A percentile compares a stretch with the other conserved stretches of the same genome.
These are phyloP conservation scores for Trichoderma gracile DNA, from an alignment of 2,329 filamentous ascomycete genomes.

Conservation along the genomic window DNA sequence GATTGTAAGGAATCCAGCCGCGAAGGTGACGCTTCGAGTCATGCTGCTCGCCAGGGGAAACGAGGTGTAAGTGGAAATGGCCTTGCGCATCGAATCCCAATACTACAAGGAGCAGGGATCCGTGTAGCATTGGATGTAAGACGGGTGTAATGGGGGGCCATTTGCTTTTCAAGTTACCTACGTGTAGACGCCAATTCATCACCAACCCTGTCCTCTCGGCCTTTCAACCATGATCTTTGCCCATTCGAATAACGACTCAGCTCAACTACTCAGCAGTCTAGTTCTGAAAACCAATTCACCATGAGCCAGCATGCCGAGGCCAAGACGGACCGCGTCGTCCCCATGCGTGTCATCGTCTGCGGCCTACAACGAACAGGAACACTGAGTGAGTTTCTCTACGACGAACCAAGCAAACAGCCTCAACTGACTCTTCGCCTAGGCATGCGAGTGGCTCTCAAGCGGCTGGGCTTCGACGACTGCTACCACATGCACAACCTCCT, in stretches of 20 bases:
- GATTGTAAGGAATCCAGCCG: not conserved
- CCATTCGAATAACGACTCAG: no score
- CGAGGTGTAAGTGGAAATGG: not conserved
- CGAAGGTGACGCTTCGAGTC: not conserved
- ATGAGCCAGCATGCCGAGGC: not conserved
- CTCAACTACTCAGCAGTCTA: not conserved
- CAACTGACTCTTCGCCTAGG: conserved; percentile 30
- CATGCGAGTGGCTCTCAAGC: conserved; percentile 38
- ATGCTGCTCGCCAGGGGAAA: not conserved
- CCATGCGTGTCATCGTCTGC: conserved; percentile 45
- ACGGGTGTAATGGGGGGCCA: not conserved
- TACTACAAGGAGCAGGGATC: not conserved
- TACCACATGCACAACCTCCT: conserved; percentile 42
- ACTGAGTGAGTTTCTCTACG: conserved; percentile 35
- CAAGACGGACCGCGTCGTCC: conserved; percentile 37
- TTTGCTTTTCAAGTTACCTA: not conserved
- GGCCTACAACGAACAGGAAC: conserved; percentile 44
- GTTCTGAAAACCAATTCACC: not conserved
- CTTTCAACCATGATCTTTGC: not conserved
- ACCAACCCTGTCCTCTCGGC: not conserved
- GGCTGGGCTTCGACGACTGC: conserved; percentile 41
- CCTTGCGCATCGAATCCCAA: not conserved
- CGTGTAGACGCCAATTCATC: not conserved
- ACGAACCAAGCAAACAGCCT: not conserved
- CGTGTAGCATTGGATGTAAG: not conserved